Evolutionary conservation across 805 yeast species (phyloP), one percentile per base, ranked within the genome.

Genomic region (Metschnikowia bowlesiae): DNA sequence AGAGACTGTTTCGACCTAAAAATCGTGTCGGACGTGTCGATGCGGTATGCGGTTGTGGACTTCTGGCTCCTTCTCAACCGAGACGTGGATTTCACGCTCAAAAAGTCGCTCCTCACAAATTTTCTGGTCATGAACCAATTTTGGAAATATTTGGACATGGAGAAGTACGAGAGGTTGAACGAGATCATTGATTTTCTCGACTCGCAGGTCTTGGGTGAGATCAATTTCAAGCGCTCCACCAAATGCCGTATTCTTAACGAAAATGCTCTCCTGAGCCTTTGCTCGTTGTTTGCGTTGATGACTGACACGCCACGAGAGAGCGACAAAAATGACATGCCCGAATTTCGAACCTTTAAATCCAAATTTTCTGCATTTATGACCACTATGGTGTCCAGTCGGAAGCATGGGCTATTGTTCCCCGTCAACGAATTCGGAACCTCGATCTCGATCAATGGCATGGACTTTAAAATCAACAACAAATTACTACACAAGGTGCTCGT

Each of bases 221-320:
- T 70, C 2, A 67, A 77, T 10, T 85, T 83, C 62, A 81, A 81
- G 56, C 84, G 83, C 59, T 71, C 84, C 52, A 79, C 89, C 0
- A 91, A 90, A 63, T 79, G 89, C 53, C 81, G 82, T 52, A 77
- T 90, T 13, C 78, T 92, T 60, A 89, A 88, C 58, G 97, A 91
- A 62, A 80, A 86, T 74, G 80, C 84, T 22, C 61, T 89, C 51
- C 74, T 76, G 29, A 82, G 82, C 48, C 56, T 89, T 31, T 78
- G 81, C 33, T 73, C 78, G 3, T 63, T 89, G 3, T 82, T 64
- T 30, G 29, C 49, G 2, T 46, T 48, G 14, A 40, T 53, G 22
- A 51, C 48, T 9, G 22, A 45, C 10, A 40, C 43, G 14, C 46
- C 39, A 10, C 16, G 46, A n/a, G 53, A 44, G 13, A 58, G 52